Base-by-base conservation (phyloP, 2,329 filamentous ascomycete genomes). In the Calonectria henricotiae region DNA sequence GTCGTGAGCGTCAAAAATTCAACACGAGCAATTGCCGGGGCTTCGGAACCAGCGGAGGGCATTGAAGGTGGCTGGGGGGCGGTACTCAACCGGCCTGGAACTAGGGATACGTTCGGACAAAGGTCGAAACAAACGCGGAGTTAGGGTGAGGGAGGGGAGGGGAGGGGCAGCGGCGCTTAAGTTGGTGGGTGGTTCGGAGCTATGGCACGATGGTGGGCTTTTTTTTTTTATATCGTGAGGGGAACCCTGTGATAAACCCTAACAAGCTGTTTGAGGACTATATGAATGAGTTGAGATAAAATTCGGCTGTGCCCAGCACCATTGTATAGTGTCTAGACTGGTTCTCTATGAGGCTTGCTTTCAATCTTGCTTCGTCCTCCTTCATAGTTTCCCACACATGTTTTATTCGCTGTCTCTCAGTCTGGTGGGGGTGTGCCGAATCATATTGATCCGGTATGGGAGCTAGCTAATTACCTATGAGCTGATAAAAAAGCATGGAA, bases 41-140 rank as follows among this genome's bases (percentile, higher is more conserved):
- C 63, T 41, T 66, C 63, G 32, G 41, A 12, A 17, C 17, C 30
- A 5, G 30, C 47, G 27, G 51, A 41, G 51, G 32, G 51, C 51
- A 55, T 44, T 25, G 23, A 44, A 7, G 46, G 37, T 17, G 39
- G 55, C 37, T 44, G 39, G 55, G 43, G 43, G 37, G 32, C 17
- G 15, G 11, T 23, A 27, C 15, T 43, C 32, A 20, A 25, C 32
- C 51, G 35, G 51, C 25, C 27, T 37, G 39, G 55, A 61, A 11
- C 39, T 61, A 58, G 32, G 43, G 39, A 43, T 23, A 43, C 8
- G 4, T 20, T 43, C 27, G 55, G 39, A 44, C 51, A 43, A 61
- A 61, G 39, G 23, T 25, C 55, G 55, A 61, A 61, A 61, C 39
- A 61, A 44, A 41, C 55, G 55, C 55, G 55, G 55, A 35, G 51